Base-by-base conservation (phyloP, 352 stramenopile species). In the Globisporangium radiosum region DNA sequence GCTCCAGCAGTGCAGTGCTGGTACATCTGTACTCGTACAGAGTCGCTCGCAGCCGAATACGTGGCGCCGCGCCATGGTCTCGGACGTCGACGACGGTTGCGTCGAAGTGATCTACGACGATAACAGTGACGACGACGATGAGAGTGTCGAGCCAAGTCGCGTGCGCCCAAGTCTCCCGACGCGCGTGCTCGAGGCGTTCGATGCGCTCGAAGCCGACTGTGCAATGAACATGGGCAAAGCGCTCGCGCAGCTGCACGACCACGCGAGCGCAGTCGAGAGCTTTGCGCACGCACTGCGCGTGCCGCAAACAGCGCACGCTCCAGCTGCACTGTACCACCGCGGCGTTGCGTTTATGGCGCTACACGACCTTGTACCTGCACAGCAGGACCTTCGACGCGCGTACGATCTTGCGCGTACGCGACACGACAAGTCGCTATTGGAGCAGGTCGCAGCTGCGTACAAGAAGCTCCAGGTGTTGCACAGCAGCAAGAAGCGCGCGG, bases 151-250 rank as follows among this genome's bases (percentile, higher is more conserved):
- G 17, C 40, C 77, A 6, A 64, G 72, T 45, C 78, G 72, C 3
- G 69, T 90, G 54, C 69, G 76, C 15, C 54, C 90, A 47, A 78
- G 77, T 5, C 75, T 91, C 70, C 68, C 76, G 43, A 87, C 82
- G 37, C 60, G 54, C 13, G 52, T 79, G 36, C 63, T 90, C 17
- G 58, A 64, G 48, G 64, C 64, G 10, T 90, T 90, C 47, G 72
- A 81, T 11, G 70, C 71, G 0, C 51, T 92, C 25, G 57, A 67
- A 13, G 76, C 88, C 13, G 75, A 90, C 68, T 88, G 82, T 53
- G 79, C 66, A 2, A 90, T 94, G 85, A 94, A 94, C 58, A 88
- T 90, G 73, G 85, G 78, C 38, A 92, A 91, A 64, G 72, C 77
- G 7, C 77, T 85, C 44, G 59, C 71, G 52, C 75, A 76, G 51